Conservation (phyloP, 768 basidiomycete genomes). For the Suillus placidus region DNA sequence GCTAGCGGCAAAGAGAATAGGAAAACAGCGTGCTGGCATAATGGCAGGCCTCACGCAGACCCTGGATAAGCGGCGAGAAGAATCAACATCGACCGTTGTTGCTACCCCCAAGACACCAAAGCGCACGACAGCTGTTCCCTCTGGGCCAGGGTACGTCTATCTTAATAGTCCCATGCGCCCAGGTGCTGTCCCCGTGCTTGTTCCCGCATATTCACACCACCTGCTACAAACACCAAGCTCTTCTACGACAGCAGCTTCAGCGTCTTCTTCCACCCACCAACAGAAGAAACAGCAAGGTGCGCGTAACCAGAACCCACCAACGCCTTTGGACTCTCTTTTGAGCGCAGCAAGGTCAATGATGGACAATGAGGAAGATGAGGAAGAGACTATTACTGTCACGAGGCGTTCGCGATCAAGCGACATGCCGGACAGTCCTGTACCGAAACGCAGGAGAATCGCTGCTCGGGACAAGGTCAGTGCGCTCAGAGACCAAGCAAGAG, state of each 20-base stretch:
- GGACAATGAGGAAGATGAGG: slow-evolving; percentile 33
- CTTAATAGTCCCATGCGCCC: slow-evolving; percentile 28
- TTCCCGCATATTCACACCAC: slow-evolving; percentile 32
- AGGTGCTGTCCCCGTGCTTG: slow-evolving; percentile 32
- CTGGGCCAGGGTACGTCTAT: slow-evolving; percentile 35
- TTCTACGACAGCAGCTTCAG: slow-evolving; percentile 33
- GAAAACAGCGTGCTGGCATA: slow-evolving; percentile 60
- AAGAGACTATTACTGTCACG: slow-evolving; percentile 23
- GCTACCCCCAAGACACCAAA: slow-evolving; percentile 32
- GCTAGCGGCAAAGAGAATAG: slow-evolving; percentile 70
- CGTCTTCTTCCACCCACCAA: slow-evolving; percentile 23
- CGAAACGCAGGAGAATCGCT: slow-evolving; percentile 40
- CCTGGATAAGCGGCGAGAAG: slow-evolving; percentile 30
- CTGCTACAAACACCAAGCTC: slow-evolving; percentile 35
- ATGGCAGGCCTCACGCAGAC: slow-evolving; percentile 51
- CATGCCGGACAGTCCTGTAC: slow-evolving; percentile 38
- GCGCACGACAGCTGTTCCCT: slow-evolving; percentile 30
- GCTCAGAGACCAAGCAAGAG: slow-evolving; percentile 6
- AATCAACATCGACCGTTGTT: slow-evolving; percentile 24
- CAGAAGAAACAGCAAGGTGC: slow-evolving; percentile 21
- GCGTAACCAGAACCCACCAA: slow-evolving; percentile 37
- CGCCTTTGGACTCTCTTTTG: slow-evolving; percentile 60
- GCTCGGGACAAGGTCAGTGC: slow-evolving; percentile 17
- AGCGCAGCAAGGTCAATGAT: slow-evolving; percentile 64
- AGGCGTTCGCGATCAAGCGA: slow-evolving; percentile 32